phyloP scores from a whole-genome alignment of 2,329 filamentous ascomycete species.

The Didymella exigua region DNA sequence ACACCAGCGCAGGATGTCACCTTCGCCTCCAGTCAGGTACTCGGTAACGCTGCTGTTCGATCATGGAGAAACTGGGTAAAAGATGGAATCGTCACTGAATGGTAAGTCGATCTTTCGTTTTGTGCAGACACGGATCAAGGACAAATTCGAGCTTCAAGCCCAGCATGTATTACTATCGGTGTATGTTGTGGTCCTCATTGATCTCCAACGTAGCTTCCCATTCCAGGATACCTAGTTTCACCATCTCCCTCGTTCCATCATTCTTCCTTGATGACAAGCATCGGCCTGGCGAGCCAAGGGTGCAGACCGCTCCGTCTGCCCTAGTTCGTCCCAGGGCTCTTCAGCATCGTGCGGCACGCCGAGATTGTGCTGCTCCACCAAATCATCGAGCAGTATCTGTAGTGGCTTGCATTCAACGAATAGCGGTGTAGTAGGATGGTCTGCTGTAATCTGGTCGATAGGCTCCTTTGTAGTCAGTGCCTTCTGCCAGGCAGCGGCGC shows the following conservation, averaged over 20 bases:
- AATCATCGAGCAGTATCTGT: neutral
- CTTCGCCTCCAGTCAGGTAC: no score
- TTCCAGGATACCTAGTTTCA: neutral
- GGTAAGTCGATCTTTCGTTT: no score
- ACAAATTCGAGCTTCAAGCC: no score
- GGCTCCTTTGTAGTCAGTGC: slow-evolving; percentile 7
- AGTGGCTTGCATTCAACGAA: neutral
- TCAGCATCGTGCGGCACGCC: neutral
- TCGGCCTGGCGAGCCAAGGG: neutral
- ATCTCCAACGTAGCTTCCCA: neutral
- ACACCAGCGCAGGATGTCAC: no score
- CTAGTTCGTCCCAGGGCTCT: neutral
- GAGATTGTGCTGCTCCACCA: neutral
- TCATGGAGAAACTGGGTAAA: no score
- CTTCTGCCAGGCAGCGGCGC: slow-evolving; percentile 15
- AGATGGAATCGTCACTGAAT: no score
- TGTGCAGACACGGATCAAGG: no score
- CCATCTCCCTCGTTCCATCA: no score
- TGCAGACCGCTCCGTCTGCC: neutral
- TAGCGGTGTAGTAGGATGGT: neutral
- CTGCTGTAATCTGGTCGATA: slow-evolving; percentile 16
- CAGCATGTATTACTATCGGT: no score
- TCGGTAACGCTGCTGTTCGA: no score
- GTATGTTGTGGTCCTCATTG: neutral
- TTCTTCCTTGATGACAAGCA: neutral